Evolutionary conservation across 2,329 filamentous ascomycete genomes (phyloP), one percentile per base, ranked within the genome.

Genomic region (Botrytis byssoidea): DNA sequence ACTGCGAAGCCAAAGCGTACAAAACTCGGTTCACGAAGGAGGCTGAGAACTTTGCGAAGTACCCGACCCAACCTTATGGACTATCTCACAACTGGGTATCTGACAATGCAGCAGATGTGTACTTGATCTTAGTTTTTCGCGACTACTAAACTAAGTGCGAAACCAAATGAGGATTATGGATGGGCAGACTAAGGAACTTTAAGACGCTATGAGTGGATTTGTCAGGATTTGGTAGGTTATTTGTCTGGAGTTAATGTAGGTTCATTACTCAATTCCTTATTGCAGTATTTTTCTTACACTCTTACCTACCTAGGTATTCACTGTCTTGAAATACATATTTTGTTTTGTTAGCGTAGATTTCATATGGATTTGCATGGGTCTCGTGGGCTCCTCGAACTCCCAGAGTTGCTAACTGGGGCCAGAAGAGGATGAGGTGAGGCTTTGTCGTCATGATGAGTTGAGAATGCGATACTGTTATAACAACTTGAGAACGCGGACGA

Each of bases 381-480:
- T 55, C 51, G 14, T 32, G n/a, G 35, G 46, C 16, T 32, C 40
- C 48, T 29, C 46, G n/a, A 29, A 57, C 40, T 57, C 66, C 48
- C n/a, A 57, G 22, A 32, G 66, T 42, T 32, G 18, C 48, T 69
- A 69, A 42, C 66, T 25, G 25, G 69, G 69, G 60, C 42, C 29
- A 29, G 42, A 32, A 66, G 29, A 72, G 63, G 70, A 72, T 72
- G 61, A 72, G 61, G 70, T 72, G 70, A 72, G 70, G 70, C 70
- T 51, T 67, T 68, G 32, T 69, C 71, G 63, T 72, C 71, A 72
- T 72, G 35, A 42, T 57, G 66, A 57, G 35, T 69, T 44, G 51
- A 32, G 60, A 44, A n/a, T 64, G 25, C 37, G 4, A n/a, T 64
- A 42, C 37, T 65, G n/a, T 22, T 29, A 57, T 69, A 42, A 37